A percentile compares a stretch with the other conserved stretches of the same genome.
phyloP scores from a whole-genome alignment of 1,284 basidiomycete species.

The Pascua guehoae region DNA sequence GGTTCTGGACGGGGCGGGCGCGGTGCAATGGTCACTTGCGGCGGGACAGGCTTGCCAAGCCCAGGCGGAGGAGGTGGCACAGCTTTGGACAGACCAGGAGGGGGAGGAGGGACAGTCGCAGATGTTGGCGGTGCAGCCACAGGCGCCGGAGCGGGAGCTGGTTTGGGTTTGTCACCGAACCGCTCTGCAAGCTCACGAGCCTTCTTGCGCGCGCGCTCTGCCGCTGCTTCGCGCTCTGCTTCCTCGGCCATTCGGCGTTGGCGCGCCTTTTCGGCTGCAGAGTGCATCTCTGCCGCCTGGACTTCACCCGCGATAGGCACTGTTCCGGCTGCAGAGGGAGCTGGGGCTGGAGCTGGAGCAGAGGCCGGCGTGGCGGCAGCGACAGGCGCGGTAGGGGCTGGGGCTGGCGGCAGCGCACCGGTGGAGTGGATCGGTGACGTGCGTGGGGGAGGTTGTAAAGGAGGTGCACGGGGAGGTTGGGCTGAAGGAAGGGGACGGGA shows the following conservation, averaged over 20 bases:
- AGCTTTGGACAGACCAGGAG: conserved; percentile 12
- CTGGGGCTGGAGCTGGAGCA: too few species aligned
- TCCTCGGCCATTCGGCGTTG: conserved; percentile 71
- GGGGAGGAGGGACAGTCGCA: conserved; percentile 1
- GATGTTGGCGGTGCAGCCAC: background rate
- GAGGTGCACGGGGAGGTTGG: background rate
- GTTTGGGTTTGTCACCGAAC: conserved; percentile 52
- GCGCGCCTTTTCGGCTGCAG: conserved; percentile 79
- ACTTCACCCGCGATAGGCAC: conserved; percentile 49
- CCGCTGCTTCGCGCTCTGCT: conserved; percentile 73
- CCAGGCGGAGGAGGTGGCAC: conserved; percentile 10
- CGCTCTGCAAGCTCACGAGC: conserved; percentile 77
- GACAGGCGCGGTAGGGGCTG: background rate
- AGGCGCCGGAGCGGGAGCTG: conserved; percentile 1
- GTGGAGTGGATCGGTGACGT: background rate
- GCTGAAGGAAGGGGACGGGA: background rate
- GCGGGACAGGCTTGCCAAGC: background rate
- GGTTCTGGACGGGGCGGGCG: conserved; percentile 4
- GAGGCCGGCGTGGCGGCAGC: too few species aligned
- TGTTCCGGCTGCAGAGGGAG: too few species aligned
- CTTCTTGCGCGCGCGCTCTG: conserved; percentile 78
- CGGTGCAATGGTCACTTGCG: conserved; percentile 11
- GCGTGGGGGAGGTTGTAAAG: background rate
- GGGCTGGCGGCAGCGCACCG: background rate
- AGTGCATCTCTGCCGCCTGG: conserved; percentile 81